Evolutionary conservation across 768 basidiomycete species (phyloP).

Genomic region (Grammothele lineata): DNA sequence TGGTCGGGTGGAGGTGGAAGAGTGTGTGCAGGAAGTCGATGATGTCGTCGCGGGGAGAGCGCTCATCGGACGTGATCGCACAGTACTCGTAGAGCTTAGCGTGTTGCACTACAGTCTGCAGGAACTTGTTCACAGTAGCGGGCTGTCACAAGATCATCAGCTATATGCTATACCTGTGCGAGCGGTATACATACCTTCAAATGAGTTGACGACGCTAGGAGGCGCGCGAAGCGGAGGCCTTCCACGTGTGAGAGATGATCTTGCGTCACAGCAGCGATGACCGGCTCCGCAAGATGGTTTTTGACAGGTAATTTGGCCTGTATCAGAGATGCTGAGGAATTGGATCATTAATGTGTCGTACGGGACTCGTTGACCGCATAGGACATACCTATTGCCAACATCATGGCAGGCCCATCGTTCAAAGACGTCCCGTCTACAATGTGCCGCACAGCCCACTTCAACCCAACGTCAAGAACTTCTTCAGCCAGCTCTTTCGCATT

Average conservation of each 20-base stretch:
- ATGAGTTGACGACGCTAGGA: conserved; percentile 19
- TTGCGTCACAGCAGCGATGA: conserved; percentile 61
- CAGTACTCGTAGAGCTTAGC: conserved; percentile 53
- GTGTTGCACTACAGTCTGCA: conserved; percentile 76
- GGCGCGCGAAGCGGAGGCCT: conserved; percentile 26
- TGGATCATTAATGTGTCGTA: no score
- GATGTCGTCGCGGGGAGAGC: conserved; percentile 40
- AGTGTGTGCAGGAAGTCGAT: conserved; percentile 57
- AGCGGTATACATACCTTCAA: conserved; percentile 54
- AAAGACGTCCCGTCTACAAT: conserved; percentile 3
- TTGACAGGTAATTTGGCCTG: conserved; percentile 31
- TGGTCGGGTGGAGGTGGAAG: conserved; percentile 73
- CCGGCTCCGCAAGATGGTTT: conserved; percentile 63
- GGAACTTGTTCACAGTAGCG: conserved; percentile 62
- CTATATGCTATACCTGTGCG: background rate
- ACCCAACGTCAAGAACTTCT: conserved; percentile 13
- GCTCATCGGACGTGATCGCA: conserved; percentile 9
- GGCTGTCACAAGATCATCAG: conserved; percentile 40
- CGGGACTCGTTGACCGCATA: no score
- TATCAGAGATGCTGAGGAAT: conserved; percentile 1
- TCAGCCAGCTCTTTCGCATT: background rate
- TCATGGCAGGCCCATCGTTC: no score
- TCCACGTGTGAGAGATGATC: conserved; percentile 42
- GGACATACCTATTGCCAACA: no score
- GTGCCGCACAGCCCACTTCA: conserved; percentile 17